Conservation (phyloP, 2,329 filamentous ascomycete genomes). For the Colletotrichum costaricense region DNA sequence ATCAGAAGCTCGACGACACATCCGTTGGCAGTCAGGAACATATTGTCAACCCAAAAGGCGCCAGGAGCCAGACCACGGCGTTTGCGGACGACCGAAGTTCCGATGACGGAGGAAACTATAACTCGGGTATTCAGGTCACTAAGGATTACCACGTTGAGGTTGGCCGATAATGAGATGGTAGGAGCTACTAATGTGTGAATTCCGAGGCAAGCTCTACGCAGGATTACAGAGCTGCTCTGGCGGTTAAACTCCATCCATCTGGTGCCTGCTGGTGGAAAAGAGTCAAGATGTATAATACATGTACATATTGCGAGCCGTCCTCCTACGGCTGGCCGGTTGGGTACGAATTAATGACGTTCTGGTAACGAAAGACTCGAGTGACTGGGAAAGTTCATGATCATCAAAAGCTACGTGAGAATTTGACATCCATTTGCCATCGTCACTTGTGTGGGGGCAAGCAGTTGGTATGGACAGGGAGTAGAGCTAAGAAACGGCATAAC, state of each 20-base stretch:
- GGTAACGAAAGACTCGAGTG: not conserved
- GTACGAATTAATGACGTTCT: not conserved
- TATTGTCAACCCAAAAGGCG: constrained; percentile 4
- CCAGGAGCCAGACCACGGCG: constrained; percentile 5
- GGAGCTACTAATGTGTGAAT: not conserved
- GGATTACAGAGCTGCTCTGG: not conserved
- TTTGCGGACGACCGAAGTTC: constrained; percentile 25
- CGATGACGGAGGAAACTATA: not conserved
- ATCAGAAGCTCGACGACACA: constrained; percentile 12
- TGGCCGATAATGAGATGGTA: not conserved
- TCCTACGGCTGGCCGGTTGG: not conserved
- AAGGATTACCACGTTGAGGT: constrained; percentile 29
- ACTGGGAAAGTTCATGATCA: no score
- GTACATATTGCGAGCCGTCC: not conserved
- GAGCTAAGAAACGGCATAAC: no score
- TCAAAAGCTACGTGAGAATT: no score
- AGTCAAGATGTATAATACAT: not conserved
- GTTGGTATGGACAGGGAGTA: no score
- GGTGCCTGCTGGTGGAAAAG: not conserved
- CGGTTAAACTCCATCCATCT: not conserved
- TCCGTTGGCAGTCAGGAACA: constrained; percentile 29
- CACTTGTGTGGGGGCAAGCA: no score
- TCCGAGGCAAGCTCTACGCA: no score
- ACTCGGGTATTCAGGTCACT: constrained; percentile 20
- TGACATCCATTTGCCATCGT: no score